Evolutionary conservation across 768 basidiomycete genomes (phyloP).

Genomic region (Boletus rex-veris): DNA sequence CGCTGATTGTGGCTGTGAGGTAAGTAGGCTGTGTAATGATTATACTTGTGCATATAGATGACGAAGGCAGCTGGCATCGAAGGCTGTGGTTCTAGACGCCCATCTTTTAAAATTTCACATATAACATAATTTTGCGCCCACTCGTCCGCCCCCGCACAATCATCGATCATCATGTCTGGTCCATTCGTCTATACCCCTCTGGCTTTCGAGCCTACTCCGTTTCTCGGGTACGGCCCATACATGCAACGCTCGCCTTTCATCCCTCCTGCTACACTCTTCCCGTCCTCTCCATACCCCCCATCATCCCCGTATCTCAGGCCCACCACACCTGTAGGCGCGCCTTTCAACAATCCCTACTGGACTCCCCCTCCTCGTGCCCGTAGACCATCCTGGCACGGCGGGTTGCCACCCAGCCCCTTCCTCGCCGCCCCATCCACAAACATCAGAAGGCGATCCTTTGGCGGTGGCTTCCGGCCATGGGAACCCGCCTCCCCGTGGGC

Average conservation of each 20-base stretch:
- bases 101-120: slow-evolving; percentile 21
- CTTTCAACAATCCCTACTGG: slow-evolving; percentile 21
- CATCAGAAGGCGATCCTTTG: slow-evolving; percentile 30
- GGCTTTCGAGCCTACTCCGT: slow-evolving; percentile 35
- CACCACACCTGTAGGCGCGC: slow-evolving; percentile 27
- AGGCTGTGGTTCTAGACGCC: slow-evolving; percentile 13
- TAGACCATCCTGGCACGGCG: slow-evolving; percentile 45
- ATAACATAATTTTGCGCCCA: slow-evolving; percentile 1
- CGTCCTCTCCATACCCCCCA: slow-evolving; percentile 35
- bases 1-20: slow-evolving; percentile 19
- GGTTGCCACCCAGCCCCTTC: slow-evolving; percentile 24
- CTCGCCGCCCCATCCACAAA: slow-evolving; percentile 15
- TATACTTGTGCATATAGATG: not conserved
- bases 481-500: slow-evolving; percentile 25
- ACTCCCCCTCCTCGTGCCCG: slow-evolving; percentile 32
- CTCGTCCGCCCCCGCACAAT: not conserved
- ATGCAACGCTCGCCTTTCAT: slow-evolving; percentile 43
- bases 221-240: slow-evolving; percentile 30
- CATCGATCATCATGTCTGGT: slow-evolving; percentile 32
- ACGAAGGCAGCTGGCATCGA: not conserved
- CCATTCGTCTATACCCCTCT: slow-evolving; percentile 44
- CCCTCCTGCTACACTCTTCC: slow-evolving; percentile 36
- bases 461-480: slow-evolving; percentile 17
- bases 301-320: slow-evolving; percentile 30
- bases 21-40: slow-evolving; percentile 13